Evolutionary conservation across 345 rosid species (phyloP).

Genomic region (Eucalyptus viminalis): DNA sequence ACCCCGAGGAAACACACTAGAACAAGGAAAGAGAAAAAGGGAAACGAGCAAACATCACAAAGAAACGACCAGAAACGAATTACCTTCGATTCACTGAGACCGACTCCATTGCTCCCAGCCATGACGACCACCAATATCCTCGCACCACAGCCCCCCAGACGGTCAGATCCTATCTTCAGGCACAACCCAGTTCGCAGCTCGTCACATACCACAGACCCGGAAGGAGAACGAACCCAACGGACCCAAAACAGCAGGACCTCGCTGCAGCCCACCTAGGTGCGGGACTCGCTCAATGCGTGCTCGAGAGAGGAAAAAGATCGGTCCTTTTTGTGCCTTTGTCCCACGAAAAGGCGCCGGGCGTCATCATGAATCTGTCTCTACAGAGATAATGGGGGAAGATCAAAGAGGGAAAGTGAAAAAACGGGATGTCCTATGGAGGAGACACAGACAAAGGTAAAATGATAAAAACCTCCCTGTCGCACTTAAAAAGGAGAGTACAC

Average conservation of each 20-base stretch:
- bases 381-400: background rate
- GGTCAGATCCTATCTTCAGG: background rate
- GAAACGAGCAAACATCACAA: background rate
- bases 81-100: constrained; percentile 70
- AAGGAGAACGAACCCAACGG: background rate
- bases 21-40: background rate
- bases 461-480: background rate
- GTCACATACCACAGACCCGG: background rate
- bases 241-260: background rate
- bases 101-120: constrained; percentile 67
- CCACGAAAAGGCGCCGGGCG: background rate
- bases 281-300: background rate
- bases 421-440: background rate
- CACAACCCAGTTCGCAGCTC: background rate
- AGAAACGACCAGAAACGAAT: background rate
- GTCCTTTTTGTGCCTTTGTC: background rate
- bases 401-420: background rate
- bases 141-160: background rate
- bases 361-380: background rate
- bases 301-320: background rate
- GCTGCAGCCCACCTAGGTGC: background rate
- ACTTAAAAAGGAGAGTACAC: background rate
- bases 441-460: background rate
- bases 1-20: background rate
- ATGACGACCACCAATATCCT: constrained; percentile 6